These are phyloP conservation scores for Annulohypoxylon nitens DNA, from an alignment of 495 filamentous ascomycete genomes.

Conservation along the genomic window DNA sequence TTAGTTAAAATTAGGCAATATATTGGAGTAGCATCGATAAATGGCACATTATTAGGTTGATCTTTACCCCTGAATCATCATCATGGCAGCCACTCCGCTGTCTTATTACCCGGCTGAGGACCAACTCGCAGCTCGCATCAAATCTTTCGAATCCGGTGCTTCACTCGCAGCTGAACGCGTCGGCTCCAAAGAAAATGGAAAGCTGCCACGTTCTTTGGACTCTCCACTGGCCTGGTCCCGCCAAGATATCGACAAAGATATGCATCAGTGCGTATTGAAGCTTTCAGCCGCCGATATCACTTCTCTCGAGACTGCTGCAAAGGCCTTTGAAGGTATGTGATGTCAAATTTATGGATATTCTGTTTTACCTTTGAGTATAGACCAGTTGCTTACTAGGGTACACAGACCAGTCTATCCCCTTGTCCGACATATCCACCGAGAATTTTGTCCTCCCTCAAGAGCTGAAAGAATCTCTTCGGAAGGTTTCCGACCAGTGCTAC, in stretches of 20 bases:
- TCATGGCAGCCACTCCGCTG: slow-evolving; percentile 15
- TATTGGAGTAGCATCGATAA: slow-evolving; percentile 12
- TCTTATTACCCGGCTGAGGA: slow-evolving; percentile 15
- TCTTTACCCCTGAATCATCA: slow-evolving; percentile 10
- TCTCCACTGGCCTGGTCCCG: slow-evolving; percentile 6
- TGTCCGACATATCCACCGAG: slow-evolving; percentile 13
- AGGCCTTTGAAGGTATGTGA: slow-evolving; percentile 1
- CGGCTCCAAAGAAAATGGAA: neutral
- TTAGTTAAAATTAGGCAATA: slow-evolving; percentile 12
- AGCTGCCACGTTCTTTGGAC: slow-evolving; percentile 10
- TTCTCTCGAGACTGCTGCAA: neutral
- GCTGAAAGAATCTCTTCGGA: slow-evolving; percentile 8
- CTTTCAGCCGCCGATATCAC: slow-evolving; percentile 14
- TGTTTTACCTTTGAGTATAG: neutral
- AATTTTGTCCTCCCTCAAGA: slow-evolving; percentile 11
- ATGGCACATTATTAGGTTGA: slow-evolving; percentile 10
- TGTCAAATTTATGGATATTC: neutral
- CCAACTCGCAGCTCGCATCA: slow-evolving; percentile 11
- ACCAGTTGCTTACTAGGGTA: neutral
- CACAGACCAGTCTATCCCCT: slow-evolving; percentile 8
- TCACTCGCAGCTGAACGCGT: neutral
- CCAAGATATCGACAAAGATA: slow-evolving; percentile 8
- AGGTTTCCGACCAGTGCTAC: slow-evolving; percentile 7
- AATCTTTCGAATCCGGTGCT: slow-evolving; percentile 8
- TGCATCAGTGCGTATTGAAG: slow-evolving; percentile 6